Evolutionary conservation across 768 basidiomycete species (phyloP).

Genomic region (Mycena alexandri): DNA sequence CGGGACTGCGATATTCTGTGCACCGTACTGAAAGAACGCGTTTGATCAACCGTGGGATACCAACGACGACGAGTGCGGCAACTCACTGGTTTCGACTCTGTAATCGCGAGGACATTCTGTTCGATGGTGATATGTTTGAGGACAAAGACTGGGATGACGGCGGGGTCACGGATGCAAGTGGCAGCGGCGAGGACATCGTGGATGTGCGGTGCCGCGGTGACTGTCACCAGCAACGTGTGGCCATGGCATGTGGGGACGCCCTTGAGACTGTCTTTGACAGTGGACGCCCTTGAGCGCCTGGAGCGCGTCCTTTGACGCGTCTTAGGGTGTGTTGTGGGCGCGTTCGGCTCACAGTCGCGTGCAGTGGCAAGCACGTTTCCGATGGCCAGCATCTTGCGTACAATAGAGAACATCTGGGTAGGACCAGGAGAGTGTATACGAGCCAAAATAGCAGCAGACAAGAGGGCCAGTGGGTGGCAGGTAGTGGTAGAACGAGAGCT

Average conservation of each 20-base stretch:
- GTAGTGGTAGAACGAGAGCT: background rate
- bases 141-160: constrained; percentile 21
- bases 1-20: background rate
- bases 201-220: constrained; percentile 16
- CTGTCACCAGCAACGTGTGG: constrained; percentile 11
- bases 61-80: background rate
- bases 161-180: constrained; percentile 1
- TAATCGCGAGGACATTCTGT: background rate
- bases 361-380: background rate
- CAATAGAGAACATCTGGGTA: background rate
- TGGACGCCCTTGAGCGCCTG: background rate
- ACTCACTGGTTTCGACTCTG: constrained; percentile 4
- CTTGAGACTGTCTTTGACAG: constrained; percentile 20
- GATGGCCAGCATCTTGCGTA: constrained; percentile 12
- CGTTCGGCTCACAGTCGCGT: constrained; percentile 24
- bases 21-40: constrained; percentile 20
- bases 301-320: constrained; percentile 29
- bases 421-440: background rate
- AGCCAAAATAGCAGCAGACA: background rate
- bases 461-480: background rate
- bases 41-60: background rate
- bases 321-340: background rate
- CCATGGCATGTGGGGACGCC: constrained; percentile 20
- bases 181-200: constrained; percentile 22
- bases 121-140: constrained; percentile 22